A percentile compares a stretch with the other conserved stretches of the same genome.
These are phyloP conservation scores for Chrysoporthe puriensis DNA, from an alignment of 2,329 filamentous ascomycete genomes.

Conservation along the genomic window DNA sequence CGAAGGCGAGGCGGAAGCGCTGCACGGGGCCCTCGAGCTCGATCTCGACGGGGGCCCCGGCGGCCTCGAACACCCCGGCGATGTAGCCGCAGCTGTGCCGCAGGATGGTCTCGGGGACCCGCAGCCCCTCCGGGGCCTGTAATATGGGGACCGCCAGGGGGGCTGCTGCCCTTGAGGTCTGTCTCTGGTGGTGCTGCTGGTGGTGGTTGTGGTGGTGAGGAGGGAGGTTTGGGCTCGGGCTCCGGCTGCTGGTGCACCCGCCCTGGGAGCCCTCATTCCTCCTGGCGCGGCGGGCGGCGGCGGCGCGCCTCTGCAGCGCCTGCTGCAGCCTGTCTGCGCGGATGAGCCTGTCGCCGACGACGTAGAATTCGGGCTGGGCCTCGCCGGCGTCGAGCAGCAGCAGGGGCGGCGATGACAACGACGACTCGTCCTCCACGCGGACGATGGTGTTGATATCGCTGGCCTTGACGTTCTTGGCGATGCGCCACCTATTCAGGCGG, in stretches of 20 bases:
- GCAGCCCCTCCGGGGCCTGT: conserved; percentile 8
- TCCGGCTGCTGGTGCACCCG: not conserved
- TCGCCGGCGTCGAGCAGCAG: not conserved
- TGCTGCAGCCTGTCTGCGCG: conserved; percentile 21
- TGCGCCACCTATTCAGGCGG: conserved; percentile 20
- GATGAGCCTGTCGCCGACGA: conserved; percentile 22
- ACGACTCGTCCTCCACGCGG: not conserved
- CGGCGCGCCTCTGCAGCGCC: conserved; percentile 21
- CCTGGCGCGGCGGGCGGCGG: conserved; percentile 13
- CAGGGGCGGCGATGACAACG: not conserved
- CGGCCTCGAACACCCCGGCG: conserved; percentile 11
- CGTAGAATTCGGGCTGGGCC: conserved; percentile 16
- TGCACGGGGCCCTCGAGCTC: conserved; percentile 21
- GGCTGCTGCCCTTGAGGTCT: not conserved
- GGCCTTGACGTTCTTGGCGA: conserved; percentile 22
- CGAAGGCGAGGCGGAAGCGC: conserved; percentile 18
- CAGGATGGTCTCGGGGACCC: conserved; percentile 21
- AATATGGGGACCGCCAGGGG: not conserved
- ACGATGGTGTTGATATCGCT: conserved; percentile 19
- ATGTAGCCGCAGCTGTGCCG: conserved; percentile 17
- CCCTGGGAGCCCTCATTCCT: not conserved
- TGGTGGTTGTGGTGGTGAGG: not conserved
- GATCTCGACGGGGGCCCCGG: conserved; percentile 6
- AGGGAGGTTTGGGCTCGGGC: not conserved
- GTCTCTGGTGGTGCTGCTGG: no score